These are phyloP conservation scores for Fusarium lateritium DNA, from an alignment of 2,329 filamentous ascomycete species.

Conservation along the genomic window DNA sequence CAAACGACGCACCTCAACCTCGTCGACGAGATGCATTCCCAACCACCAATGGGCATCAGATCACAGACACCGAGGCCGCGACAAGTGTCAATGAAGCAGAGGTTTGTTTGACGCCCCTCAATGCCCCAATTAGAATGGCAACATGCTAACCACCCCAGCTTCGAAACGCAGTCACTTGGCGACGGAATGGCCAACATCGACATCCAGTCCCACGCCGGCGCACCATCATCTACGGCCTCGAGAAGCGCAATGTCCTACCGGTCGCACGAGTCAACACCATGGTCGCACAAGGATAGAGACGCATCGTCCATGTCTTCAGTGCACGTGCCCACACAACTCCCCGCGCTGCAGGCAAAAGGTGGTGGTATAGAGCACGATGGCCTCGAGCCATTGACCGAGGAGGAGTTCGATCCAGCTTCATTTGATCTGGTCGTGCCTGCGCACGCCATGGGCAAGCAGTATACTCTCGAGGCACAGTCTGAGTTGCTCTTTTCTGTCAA, in stretches of 20 bases:
- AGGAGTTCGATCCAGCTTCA: slow-evolving; percentile 45
- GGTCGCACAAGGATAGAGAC: slow-evolving; percentile 35
- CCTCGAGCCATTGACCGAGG: slow-evolving; percentile 39
- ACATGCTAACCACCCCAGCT: slow-evolving; percentile 7
- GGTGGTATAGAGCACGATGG: slow-evolving; percentile 40
- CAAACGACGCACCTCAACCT: slow-evolving; percentile 28
- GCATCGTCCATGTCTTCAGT: slow-evolving; percentile 40
- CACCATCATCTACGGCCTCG: slow-evolving; percentile 34
- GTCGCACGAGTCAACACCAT: slow-evolving; percentile 24
- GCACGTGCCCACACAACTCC: slow-evolving; percentile 32
- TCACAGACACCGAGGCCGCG: slow-evolving; percentile 15
- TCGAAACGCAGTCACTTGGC: slow-evolving; percentile 31
- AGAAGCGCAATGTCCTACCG: slow-evolving; percentile 33
- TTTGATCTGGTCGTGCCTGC: slow-evolving; percentile 45
- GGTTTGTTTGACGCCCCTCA: not conserved
- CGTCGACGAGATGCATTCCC: slow-evolving; percentile 25
- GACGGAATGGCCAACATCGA: slow-evolving; percentile 30
- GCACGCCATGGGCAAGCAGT: slow-evolving; percentile 44
- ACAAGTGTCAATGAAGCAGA: slow-evolving; percentile 21
- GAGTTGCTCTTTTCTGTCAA: slow-evolving; percentile 76
- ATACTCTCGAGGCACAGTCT: slow-evolving; percentile 74
- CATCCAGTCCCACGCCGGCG: not conserved
- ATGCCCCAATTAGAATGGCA: too few relatives aligned
- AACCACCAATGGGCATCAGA: slow-evolving; percentile 18
- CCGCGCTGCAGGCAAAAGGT: slow-evolving; percentile 37